Conservation (phyloP, 164 flowering plant species). For the Berberis vulgaris region DNA sequence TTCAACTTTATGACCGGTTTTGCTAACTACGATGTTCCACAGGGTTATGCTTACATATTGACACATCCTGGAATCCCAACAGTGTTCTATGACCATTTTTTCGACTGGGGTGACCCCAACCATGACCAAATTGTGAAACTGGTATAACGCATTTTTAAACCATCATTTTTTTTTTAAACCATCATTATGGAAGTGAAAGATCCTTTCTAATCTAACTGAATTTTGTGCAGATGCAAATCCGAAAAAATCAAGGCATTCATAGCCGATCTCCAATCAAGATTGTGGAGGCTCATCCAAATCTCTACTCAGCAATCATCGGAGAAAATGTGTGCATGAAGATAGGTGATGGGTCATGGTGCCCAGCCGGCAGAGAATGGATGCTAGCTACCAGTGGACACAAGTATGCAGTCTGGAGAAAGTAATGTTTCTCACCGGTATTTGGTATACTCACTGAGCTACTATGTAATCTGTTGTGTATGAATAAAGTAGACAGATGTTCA, state of each 20-base stretch:
- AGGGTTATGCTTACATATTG: slow-evolving; percentile 91
- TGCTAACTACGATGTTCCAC: slow-evolving; percentile 6
- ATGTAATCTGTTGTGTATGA: background rate
- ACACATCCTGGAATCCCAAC: slow-evolving; percentile 91
- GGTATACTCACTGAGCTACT: background rate
- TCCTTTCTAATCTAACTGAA: background rate
- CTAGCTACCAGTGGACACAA: slow-evolving; percentile 66
- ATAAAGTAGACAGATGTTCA: background rate
- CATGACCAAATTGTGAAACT: slow-evolving; percentile 85
- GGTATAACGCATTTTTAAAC: slow-evolving; percentile 31
- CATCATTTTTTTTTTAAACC: background rate
- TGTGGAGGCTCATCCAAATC: slow-evolving; percentile 65
- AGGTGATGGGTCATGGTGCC: slow-evolving; percentile 91
- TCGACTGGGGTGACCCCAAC: slow-evolving; percentile 60
- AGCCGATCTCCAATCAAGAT: slow-evolving; percentile 66
- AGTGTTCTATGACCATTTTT: slow-evolving; percentile 88
- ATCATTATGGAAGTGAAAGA: background rate
- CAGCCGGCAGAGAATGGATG: slow-evolving; percentile 74
- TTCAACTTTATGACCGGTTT: background rate
- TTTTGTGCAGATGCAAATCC: slow-evolving; percentile 53
- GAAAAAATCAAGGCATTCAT: slow-evolving; percentile 53
- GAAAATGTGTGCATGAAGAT: slow-evolving; percentile 76
- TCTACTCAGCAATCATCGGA: slow-evolving; percentile 72
- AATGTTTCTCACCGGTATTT: background rate
- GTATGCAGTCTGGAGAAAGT: slow-evolving; percentile 85